Evolutionary conservation across 2,329 filamentous ascomycete genomes (phyloP).

Genomic region (Aureobasidium namibiae): DNA sequence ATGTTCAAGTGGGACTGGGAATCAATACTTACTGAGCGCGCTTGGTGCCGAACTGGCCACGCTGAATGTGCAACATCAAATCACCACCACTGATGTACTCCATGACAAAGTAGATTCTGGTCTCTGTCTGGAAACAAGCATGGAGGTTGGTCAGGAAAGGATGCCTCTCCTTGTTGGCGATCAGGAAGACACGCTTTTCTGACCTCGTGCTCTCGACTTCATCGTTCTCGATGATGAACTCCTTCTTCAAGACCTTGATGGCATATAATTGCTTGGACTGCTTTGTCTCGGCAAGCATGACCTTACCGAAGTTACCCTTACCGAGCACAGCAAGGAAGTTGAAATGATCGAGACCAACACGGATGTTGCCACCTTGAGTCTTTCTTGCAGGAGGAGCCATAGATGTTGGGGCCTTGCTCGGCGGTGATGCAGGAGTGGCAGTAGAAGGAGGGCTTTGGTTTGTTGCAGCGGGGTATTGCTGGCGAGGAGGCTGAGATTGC

Average conservation of each 20-base stretch:
- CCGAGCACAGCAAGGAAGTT: constrained; percentile 97
- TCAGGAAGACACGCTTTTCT: constrained; percentile 93
- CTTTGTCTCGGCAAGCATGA: constrained; percentile 98
- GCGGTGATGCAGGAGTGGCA: constrained; percentile 29
- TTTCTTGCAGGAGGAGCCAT: constrained; percentile 64
- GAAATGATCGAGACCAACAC: constrained; percentile 96
- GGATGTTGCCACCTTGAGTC: constrained; percentile 61
- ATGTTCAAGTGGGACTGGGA: constrained; percentile 5
- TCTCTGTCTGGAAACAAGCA: constrained; percentile 98
- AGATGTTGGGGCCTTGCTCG: constrained; percentile 10
- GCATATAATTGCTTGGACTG: constrained; percentile 84
- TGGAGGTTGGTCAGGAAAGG: constrained; percentile 93
- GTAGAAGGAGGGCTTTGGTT: constrained; percentile 33
- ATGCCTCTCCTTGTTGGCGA: constrained; percentile 94
- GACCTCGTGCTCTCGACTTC: constrained; percentile 97
- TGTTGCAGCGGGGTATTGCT: constrained; percentile 42
- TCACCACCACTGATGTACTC: constrained; percentile 98
- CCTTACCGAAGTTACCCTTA: constrained; percentile 99
- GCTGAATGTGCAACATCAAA: constrained; percentile 97
- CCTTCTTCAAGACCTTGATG: constrained; percentile 98
- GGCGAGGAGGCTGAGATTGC: constrained; percentile 30
- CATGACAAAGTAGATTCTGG: constrained; percentile 98
- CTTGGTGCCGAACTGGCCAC: constrained; percentile 91
- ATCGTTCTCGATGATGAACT: constrained; percentile 99
- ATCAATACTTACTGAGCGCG: constrained; percentile 72